A percentile compares a stretch with the other conserved stretches of the same genome.
These are phyloP conservation scores for Pyracantha coccinea DNA, from an alignment of 331 rosid species.

Conservation along the genomic window DNA sequence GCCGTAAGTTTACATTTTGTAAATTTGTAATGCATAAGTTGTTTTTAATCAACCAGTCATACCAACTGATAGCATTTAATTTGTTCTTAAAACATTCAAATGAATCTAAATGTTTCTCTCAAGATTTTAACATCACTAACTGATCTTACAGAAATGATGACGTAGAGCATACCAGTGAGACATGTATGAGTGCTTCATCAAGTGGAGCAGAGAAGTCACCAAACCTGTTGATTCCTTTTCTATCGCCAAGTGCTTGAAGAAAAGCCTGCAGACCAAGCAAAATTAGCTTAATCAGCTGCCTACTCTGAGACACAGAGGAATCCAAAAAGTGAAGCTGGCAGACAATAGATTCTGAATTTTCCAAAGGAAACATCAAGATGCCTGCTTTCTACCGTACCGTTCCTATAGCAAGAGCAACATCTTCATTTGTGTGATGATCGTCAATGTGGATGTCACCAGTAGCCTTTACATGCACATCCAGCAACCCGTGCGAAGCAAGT, in stretches of 20 bases:
- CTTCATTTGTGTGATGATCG: slow-evolving; percentile 97
- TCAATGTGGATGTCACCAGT: slow-evolving; percentile 86
- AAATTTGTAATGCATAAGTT: too few relatives aligned
- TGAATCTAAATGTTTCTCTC: background rate
- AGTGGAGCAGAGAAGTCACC: slow-evolving; percentile 97
- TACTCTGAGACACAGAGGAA: background rate
- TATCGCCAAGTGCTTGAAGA: slow-evolving; percentile 87
- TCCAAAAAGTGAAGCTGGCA: background rate
- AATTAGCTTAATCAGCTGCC: slow-evolving; percentile 5
- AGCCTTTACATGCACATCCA: slow-evolving; percentile 79
- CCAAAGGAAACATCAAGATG: background rate
- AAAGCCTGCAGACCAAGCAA: slow-evolving; percentile 50
- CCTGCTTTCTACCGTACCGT: slow-evolving; percentile 44
- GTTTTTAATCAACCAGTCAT: background rate
- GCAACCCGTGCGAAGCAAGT: slow-evolving; percentile 96
- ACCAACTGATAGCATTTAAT: background rate
- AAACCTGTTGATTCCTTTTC: slow-evolving; percentile 89
- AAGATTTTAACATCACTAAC: background rate
- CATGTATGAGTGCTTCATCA: slow-evolving; percentile 86
- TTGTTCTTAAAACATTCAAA: background rate
- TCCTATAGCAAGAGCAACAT: slow-evolving; percentile 92
- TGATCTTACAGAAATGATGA: background rate
- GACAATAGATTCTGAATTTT: background rate
- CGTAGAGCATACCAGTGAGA: slow-evolving; percentile 60
- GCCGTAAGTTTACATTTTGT: too few relatives aligned